Evolutionary conservation across 2,329 filamentous ascomycete genomes (phyloP).

Genomic region (Orbilia ellipsospora): DNA sequence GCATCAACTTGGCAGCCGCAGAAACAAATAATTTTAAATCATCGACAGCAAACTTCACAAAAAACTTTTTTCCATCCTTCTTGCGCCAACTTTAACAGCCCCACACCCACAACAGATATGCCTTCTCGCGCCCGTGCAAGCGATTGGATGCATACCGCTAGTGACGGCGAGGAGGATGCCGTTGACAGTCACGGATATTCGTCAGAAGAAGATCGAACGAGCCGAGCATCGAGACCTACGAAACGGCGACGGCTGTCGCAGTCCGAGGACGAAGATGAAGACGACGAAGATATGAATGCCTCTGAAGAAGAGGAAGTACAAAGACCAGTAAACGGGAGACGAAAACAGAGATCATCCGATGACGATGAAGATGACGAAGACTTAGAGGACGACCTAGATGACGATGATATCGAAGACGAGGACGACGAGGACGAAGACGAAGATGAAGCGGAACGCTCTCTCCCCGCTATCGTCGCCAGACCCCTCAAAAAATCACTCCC

Average conservation of each 20-base stretch:
- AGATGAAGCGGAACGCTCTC: slow-evolving; percentile 59
- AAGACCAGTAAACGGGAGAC: slow-evolving; percentile 32
- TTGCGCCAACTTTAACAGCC: background rate
- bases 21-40: slow-evolving; percentile 1
- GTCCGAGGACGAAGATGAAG: slow-evolving; percentile 44
- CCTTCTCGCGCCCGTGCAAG: slow-evolving; percentile 48
- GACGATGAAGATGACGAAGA: slow-evolving; percentile 41
- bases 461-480: slow-evolving; percentile 42
- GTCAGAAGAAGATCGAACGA: slow-evolving; percentile 40
- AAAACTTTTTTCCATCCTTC: slow-evolving; percentile 17
- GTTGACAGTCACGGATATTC: slow-evolving; percentile 24
- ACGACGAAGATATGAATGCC: slow-evolving; percentile 20
- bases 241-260: slow-evolving; percentile 49
- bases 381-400: slow-evolving; percentile 59
- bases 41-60: background rate
- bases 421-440: slow-evolving; percentile 51
- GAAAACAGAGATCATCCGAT: slow-evolving; percentile 18
- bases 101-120: slow-evolving; percentile 27
- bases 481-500: slow-evolving; percentile 60
- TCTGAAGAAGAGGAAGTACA: slow-evolving; percentile 52
- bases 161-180: slow-evolving; percentile 37
- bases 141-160: slow-evolving; percentile 50
- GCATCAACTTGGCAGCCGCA: slow-evolving; percentile 29
- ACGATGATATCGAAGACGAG: slow-evolving; percentile 57
- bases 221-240: slow-evolving; percentile 37